Evolutionary conservation across 2,329 filamentous ascomycete genomes (phyloP), one percentile per base, ranked within the genome.

Genomic region (Colletotrichum spinosum): DNA sequence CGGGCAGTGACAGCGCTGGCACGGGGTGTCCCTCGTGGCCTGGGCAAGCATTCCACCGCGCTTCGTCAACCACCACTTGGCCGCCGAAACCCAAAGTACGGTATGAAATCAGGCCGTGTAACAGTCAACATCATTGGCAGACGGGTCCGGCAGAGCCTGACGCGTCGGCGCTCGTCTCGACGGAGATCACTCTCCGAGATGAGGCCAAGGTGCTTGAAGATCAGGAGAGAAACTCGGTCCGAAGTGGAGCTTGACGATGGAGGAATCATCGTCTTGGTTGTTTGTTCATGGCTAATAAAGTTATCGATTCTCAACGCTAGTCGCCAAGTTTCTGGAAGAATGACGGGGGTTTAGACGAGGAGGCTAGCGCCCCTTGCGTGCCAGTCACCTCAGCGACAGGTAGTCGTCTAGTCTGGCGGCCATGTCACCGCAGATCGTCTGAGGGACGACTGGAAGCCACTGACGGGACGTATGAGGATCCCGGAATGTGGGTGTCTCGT

Each of bases 401-500:
- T 12, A 10, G 10, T 33, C 11, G 33, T 37, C 37, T 44, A 13
- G 34, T 34, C 17, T 17, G 50, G 25, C 38, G 12, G 10, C 13
- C 3, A 33, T 51, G 33, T 3, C 12, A 11, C 34, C 10, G 37
- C 37, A 4, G 38, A 25, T 11, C 37, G 10, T 34, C 25, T 51
- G 55, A 51, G 25, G 34, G 41, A 25, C 13, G 39, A 9, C 44
- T 13, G 12, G 35, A 33, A 44, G 55, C 55, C 55, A 58, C 46
- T 58, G 37, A 58, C 55, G 46, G 46, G 46, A 46, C 15, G 15
- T 35, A 17, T 41, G 37, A 10, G n/a, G 44, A 8, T 12, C 12
- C 37, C 39, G 55, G 55, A 58, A 58, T 58, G 55, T 46, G 25
- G 5, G 10, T 51, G 46, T 51, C 55, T 58, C 37, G 55, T 25